phyloP scores from a whole-genome alignment of 2,329 filamentous ascomycete genomes.

The Penicillium frequentans region DNA sequence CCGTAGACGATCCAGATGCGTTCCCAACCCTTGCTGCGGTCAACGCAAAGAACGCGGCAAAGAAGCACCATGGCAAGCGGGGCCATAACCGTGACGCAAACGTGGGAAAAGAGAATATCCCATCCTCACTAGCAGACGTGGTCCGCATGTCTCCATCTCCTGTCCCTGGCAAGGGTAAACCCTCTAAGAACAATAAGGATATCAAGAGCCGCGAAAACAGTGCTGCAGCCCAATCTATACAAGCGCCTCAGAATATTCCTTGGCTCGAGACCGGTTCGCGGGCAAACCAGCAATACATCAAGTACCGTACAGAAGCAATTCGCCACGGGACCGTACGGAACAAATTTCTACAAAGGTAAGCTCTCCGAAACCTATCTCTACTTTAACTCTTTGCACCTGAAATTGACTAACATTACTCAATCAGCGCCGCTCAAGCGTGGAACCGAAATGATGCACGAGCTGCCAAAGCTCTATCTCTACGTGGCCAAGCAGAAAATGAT shows the following conservation, averaged over 20 bases:
- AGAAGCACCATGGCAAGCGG: constrained; percentile 91
- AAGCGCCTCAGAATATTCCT: constrained; percentile 85
- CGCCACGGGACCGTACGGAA: constrained; percentile 95
- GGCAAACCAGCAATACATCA: constrained; percentile 91
- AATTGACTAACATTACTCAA: background rate
- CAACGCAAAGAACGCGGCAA: constrained; percentile 66
- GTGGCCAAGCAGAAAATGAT: constrained; percentile 95
- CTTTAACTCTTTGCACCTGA: background rate
- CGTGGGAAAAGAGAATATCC: constrained; percentile 65
- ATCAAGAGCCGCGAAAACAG: constrained; percentile 73
- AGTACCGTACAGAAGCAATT: constrained; percentile 91
- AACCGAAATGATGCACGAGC: constrained; percentile 96
- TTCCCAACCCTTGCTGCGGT: constrained; percentile 86
- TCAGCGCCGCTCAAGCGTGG: constrained; percentile 93
- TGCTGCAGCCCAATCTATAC: constrained; percentile 77
- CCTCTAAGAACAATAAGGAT: constrained; percentile 61
- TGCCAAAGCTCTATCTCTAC: constrained; percentile 88
- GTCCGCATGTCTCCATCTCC: constrained; percentile 93
- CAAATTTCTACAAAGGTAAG: constrained; percentile 91
- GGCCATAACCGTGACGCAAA: constrained; percentile 61
- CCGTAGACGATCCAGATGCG: constrained; percentile 90
- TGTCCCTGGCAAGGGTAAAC: constrained; percentile 54
- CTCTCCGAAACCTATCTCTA: background rate
- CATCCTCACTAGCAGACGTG: constrained; percentile 85
- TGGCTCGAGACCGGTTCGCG: constrained; percentile 93